Percentiles rank a stretch among this genome's conserved stretches.
Evolutionary conservation across 2,329 filamentous ascomycete species (phyloP).

Genomic region (Emydomyces testavorans): DNA sequence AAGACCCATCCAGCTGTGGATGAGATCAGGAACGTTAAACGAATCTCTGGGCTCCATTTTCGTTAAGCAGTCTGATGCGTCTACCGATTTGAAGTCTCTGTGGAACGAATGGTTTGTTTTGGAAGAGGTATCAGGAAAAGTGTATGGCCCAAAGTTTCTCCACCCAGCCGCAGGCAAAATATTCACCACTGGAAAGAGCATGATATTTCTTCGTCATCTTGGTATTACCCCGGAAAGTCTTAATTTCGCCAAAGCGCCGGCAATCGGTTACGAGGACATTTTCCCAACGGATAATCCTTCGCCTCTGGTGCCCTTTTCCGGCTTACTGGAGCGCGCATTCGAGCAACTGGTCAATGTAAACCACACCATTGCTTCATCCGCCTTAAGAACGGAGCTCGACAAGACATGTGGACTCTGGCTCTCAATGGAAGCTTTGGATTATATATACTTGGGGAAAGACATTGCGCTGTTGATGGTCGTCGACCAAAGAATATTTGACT

Average conservation of each 20-base stretch:
- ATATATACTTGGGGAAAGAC: conserved; percentile 66
- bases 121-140: conserved; percentile 43
- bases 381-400: conserved; percentile 56
- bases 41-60: conserved; percentile 63
- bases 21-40: conserved; percentile 62
- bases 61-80: conserved; percentile 48
- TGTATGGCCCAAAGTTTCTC: conserved; percentile 66
- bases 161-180: conserved; percentile 58
- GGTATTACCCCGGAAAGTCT: conserved; percentile 33
- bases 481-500: conserved; percentile 58
- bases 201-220: conserved; percentile 68
- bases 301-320: conserved; percentile 39
- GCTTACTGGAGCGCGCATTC: conserved; percentile 61
- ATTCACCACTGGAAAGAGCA: conserved; percentile 78
- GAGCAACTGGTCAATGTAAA: conserved; percentile 65
- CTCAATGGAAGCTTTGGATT: conserved; percentile 55
- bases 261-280: conserved; percentile 24
- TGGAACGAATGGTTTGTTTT: conserved; percentile 69
- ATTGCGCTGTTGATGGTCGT: conserved; percentile 57
- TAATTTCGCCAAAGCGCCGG: conserved; percentile 27
- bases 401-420: conserved; percentile 55
- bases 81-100: conserved; percentile 47
- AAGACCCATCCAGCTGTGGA: conserved; percentile 69
- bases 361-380: conserved; percentile 56
- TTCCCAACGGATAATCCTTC: conserved; percentile 31